Conservation (phyloP, 2,329 filamentous ascomycete genomes). For the Cordyceps militaris region DNA sequence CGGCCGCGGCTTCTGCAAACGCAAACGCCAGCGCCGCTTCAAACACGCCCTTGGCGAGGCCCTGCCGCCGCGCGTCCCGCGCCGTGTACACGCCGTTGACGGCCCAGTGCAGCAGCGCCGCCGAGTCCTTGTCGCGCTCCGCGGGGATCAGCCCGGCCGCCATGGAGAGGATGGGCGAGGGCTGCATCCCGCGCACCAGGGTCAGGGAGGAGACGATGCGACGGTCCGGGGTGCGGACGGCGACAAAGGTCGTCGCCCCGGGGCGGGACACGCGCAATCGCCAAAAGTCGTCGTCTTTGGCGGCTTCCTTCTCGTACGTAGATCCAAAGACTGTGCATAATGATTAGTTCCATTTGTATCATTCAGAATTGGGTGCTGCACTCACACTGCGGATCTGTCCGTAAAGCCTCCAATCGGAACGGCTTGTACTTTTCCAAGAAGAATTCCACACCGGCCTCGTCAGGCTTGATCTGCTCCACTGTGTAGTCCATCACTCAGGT, state of each 20-base stretch:
- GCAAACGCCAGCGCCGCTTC: background rate
- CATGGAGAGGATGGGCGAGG: background rate
- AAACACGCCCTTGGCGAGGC: constrained; percentile 2
- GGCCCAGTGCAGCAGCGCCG: constrained; percentile 3
- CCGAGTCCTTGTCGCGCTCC: constrained; percentile 3
- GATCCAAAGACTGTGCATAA: constrained; percentile 1
- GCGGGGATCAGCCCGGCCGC: background rate
- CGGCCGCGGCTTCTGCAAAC: background rate
- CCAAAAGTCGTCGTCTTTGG: constrained; percentile 10
- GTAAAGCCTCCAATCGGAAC: constrained; percentile 6
- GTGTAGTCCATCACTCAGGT: constrained; percentile 7
- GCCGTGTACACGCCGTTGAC: constrained; percentile 11
- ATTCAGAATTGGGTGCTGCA: background rate
- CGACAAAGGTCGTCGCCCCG: constrained; percentile 1
- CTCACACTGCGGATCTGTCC: constrained; percentile 8
- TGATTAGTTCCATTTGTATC: no score
- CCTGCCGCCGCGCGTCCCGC: background rate
- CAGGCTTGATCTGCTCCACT: background rate
- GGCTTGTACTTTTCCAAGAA: constrained; percentile 4
- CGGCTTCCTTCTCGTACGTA: background rate
- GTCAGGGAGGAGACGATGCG: constrained; percentile 3
- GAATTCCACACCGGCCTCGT: constrained; percentile 1
- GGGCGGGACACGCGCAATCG: background rate
- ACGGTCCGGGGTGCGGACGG: background rate
- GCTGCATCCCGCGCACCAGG: background rate